Evolutionary conservation across 768 basidiomycete genomes (phyloP), one percentile per base, ranked within the genome.

Genomic region (Amanita molliuscula): DNA sequence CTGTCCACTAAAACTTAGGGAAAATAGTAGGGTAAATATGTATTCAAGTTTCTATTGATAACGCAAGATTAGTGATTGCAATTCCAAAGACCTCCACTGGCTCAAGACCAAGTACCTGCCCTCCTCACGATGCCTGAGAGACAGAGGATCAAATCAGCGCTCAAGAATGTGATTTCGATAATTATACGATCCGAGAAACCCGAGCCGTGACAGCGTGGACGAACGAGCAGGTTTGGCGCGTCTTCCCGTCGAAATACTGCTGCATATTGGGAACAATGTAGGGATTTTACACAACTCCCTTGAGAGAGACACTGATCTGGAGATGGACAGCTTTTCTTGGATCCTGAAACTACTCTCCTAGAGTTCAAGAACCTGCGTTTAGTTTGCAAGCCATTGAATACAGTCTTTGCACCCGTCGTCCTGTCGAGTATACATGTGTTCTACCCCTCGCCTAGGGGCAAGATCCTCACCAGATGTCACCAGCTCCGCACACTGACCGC

Each of bases 341-440:
- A 43, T 25, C 49, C 49, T 1, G 41, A 31, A 23, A 20, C 41
- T 10, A 43, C 40, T 11, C n/a, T 43, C 4, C 4, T 16, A 10
- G 31, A 50, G 6, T 43, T 50, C 40, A 50, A 36, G 34, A 33
- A 23, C 8, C 41, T 50, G 21, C 40, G 49, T 25, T 11, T 50
- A 6, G 49, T 50, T 20, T 50, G 49, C 49, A 50, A 29, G 38
- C 28, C 41, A 0, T 25, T 50, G 10, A n/a, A 50, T 33, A 26
- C 13, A 3, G 42, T 40, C 18, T 50, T 50, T 11, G 41, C 49
- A 6, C 41, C 49, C 7, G 36, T 43, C 40, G 49, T 50, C 23
- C 41, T 50, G 21, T 43, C 41, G 5, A 50, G 49, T 7, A 50
- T 50, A 18, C 31, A 42, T 10, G 21, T 41, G 4, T 44, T 50